Base-by-base conservation (phyloP, 164 flowering plant species). In the Vitis labrusca region DNA sequence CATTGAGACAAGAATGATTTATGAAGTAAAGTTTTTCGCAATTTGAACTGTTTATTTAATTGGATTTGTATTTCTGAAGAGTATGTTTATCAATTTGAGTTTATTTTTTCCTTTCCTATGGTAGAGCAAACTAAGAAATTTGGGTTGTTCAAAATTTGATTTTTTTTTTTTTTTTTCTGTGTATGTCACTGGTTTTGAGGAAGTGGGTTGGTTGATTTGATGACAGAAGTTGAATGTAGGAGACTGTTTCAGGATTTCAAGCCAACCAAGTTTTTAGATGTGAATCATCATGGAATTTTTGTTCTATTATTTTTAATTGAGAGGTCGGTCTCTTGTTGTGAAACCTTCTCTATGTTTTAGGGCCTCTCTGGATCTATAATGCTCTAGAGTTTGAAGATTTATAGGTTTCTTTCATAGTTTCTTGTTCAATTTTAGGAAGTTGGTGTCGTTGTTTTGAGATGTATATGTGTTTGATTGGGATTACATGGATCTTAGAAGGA, bases 201-300 rank as follows among this genome's bases (percentile, higher is more conserved):
- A 50, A 59, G 27, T 66, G 68, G 73, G 73, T 59, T 50, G 61
- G 16, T 76, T 62, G 59, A 61, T 48, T 59, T 66, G 55, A 53
- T 15, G 52, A 50, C 27, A 12, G 49, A 61, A 61, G 57, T 69
- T 63, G 71, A 63, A 66, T 71, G 56, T 61, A 4, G 47, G 73
- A 27, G 61, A 63, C 48, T 62, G 62, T 37, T 51, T 59, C 12
- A 44, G 57, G 80, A 55, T 59, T 78, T 63, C 16, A 58, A 61
- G 59, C 71, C 66, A 11, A 63, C 84, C 80, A 58, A 78, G 84
- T 76, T 65, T 62, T 64, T 76, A 78, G 84, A 83, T 83, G 84
- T 80, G 73, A 74, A 65, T 71, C 73, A 2, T 10, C 29, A 59
- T 65, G 23, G 16, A 14, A 53, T 17, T 51, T 55, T 52, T 50